Evolutionary conservation across 192 early-diverging fungal species (phyloP).

Genomic region (Lunasporangiospora selenospora): DNA sequence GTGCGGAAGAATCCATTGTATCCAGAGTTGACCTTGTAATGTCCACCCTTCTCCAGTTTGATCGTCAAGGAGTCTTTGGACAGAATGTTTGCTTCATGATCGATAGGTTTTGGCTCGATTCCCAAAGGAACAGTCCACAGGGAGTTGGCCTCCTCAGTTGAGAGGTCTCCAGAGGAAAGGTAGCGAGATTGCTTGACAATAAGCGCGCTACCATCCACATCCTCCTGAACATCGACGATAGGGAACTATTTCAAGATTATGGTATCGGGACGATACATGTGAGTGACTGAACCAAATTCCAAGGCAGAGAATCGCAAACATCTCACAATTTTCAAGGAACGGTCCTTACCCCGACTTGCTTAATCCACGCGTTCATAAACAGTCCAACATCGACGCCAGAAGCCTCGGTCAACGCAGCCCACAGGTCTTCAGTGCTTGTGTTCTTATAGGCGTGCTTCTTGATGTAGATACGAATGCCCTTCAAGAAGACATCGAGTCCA

Average conservation of each 20-base stretch:
- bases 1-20: constrained; percentile 90
- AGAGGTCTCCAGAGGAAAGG: constrained; percentile 82
- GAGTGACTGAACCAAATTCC: not conserved
- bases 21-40: constrained; percentile 87
- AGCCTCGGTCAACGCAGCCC: constrained; percentile 79
- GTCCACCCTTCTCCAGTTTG: constrained; percentile 57
- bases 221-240: constrained; percentile 74
- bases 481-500: constrained; percentile 71
- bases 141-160: constrained; percentile 77
- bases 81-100: constrained; percentile 50
- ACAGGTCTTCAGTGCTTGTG: constrained; percentile 88
- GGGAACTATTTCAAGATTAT: constrained; percentile 62
- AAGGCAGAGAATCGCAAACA: not conserved
- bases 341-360: constrained; percentile 71
- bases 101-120: constrained; percentile 36
- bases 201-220: constrained; percentile 57
- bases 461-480: constrained; percentile 78
- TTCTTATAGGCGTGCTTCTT: constrained; percentile 86
- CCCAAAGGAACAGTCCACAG: constrained; percentile 89
- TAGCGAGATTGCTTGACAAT: constrained; percentile 82
- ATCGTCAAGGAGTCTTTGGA: constrained; percentile 52
- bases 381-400: constrained; percentile 81
- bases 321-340: not conserved
- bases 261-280: too few relatives aligned
- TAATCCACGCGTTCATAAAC: constrained; percentile 92